Evolutionary conservation across 2,329 filamentous ascomycete genomes (phyloP), one percentile per base, ranked within the genome.

Genomic region (Lasiodiplodia sp.): DNA sequence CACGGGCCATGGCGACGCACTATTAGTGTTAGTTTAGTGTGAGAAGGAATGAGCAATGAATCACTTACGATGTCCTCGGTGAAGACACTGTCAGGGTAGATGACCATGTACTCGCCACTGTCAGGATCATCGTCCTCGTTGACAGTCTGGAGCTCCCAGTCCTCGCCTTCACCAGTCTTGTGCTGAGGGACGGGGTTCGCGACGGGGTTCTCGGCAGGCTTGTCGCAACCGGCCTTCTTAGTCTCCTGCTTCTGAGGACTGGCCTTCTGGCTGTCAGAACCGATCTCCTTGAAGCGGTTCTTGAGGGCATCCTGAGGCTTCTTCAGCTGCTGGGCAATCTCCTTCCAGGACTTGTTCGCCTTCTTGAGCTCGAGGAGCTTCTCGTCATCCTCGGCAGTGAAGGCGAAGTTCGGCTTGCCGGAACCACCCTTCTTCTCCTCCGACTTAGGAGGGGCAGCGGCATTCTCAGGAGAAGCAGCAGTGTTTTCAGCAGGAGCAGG

Each of bases 321-420:
- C 3, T 73, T 75, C 3, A 82, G 23, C 14, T 73, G 74, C 6
- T 70, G 38, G 0, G 69, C 75, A 47, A 82, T 80, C 0, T 75
- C 55, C 2, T 69, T 71, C 80, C 78, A 82, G 10, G 58, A 68
- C 2, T 70, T 74, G 37, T 73, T 72, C 3, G 73, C 73, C 2
- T 57, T 72, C 69, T 81, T 81, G 72, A 81, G 66, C 7, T 75
- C 72, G 21, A 81, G 70, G 2, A 85, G 68, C 69, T 76, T 79
- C 3, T 76, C 75, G 57, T 85, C 82, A 64, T 85, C 77, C 49
- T 80, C 79, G 0, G 74, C 58, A 0, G 79, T 81, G 71, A 76
- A 82, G 25, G 47, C 37, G 37, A 69, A 68, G 34, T 67, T 53
- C 14, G 65, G 52, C 18, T 68, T 66, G 34, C n/a, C 31, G 10